Percentiles rank a stretch among this genome's conserved stretches.
Evolutionary conservation across 208 protist genomes (phyloP).

Genomic region (Trypanosoma caninum): DNA sequence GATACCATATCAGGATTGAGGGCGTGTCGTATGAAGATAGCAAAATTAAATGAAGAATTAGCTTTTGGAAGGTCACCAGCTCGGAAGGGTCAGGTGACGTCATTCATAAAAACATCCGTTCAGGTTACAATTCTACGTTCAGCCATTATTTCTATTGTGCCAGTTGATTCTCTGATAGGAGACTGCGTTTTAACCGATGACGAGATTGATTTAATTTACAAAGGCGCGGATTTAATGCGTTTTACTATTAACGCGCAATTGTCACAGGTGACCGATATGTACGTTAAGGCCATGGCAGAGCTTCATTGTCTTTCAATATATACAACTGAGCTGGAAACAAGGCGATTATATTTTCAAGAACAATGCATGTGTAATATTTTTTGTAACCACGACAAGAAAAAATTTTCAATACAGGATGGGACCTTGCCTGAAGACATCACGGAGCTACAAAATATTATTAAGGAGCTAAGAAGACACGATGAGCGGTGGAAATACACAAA

Average conservation of each 20-base stretch:
- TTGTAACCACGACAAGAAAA: slow-evolving; percentile 3
- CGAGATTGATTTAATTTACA: slow-evolving; percentile 32
- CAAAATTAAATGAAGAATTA: slow-evolving; percentile 61
- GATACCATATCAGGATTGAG: slow-evolving; percentile 57
- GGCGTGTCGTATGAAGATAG: slow-evolving; percentile 54
- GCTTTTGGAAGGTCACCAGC: slow-evolving; percentile 10
- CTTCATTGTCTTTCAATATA: slow-evolving; percentile 48
- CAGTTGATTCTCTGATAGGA: slow-evolving; percentile 32
- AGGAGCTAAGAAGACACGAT: slow-evolving; percentile 35
- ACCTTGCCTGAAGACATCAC: slow-evolving; percentile 15
- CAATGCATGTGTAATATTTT: slow-evolving; percentile 30
- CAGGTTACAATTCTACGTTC: slow-evolving; percentile 44
- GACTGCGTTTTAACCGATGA: slow-evolving; percentile 60
- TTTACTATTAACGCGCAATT: slow-evolving; percentile 39
- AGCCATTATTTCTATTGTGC: slow-evolving; percentile 49
- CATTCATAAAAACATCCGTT: slow-evolving; percentile 56
- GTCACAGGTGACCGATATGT: slow-evolving; percentile 17
- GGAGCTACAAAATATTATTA: slow-evolving; percentile 29
- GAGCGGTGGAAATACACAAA: slow-evolving; percentile 32
- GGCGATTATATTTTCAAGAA: slow-evolving; percentile 47
- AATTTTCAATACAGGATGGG: background rate
- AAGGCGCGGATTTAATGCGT: slow-evolving; percentile 27
- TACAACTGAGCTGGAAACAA: slow-evolving; percentile 48
- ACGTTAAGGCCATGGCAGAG: slow-evolving; percentile 30
- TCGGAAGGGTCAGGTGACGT: slow-evolving; percentile 46